A percentile compares a stretch with the other conserved stretches of the same genome.
phyloP scores from a whole-genome alignment of 345 rosid genomes.

The Iberis pinnata region DNA sequence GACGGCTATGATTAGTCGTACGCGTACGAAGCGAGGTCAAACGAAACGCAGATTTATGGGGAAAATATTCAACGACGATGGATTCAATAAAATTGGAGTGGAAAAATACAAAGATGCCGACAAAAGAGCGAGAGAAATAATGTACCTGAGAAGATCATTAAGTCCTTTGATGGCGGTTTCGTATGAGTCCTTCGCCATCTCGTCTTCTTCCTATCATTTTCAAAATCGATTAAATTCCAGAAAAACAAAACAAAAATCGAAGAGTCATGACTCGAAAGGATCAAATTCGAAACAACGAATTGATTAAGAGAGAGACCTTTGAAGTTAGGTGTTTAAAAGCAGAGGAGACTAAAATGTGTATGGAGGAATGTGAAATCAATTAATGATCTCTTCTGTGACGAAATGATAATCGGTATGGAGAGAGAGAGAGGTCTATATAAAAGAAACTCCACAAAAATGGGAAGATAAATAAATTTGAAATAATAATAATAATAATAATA shows the following conservation, averaged over 20 bases:
- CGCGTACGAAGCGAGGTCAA: neutral
- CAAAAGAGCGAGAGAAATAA: conserved; percentile 2
- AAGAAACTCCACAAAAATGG: neutral
- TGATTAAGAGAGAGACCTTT: too few species aligned
- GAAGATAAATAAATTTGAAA: neutral
- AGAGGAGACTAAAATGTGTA: conserved; percentile 12
- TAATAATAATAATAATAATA: too few species aligned
- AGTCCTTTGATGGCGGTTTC: conserved; percentile 73
- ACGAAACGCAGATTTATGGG: neutral
- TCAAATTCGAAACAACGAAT: too few species aligned
- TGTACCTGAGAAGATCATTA: conserved; percentile 73
- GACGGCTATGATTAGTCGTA: conserved; percentile 17
- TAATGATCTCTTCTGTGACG: too few species aligned
- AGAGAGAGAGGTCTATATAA: too few species aligned
- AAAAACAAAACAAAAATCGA: neutral
- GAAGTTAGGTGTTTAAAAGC: conserved; percentile 14
- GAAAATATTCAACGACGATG: neutral
- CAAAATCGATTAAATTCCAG: neutral
- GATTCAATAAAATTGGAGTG: neutral
- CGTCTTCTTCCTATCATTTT: conserved; percentile 29
- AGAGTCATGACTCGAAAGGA: neutral
- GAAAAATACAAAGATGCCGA: neutral
- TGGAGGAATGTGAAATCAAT: conserved; percentile 20
- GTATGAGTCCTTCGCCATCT: conserved; percentile 58
- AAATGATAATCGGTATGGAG: too few species aligned